Conservation (phyloP, 176 grass and related monocot genomes). For the Oryza meyeriana region DNA sequence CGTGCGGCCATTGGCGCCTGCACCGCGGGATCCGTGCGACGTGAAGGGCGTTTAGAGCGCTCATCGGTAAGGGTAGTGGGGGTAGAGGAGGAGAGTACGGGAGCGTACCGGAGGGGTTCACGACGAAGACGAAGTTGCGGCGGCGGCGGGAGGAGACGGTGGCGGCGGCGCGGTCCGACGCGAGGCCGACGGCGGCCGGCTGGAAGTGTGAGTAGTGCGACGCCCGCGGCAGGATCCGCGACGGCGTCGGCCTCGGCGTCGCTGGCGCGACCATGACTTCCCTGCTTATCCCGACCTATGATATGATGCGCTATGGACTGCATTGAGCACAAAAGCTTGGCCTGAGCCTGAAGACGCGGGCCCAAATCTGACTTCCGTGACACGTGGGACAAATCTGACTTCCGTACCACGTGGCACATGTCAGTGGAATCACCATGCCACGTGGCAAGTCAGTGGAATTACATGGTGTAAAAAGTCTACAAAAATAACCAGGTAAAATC, state of each 20-base stretch:
- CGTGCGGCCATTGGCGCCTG: slow-evolving; percentile 88
- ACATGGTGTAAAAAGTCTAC: too few species aligned
- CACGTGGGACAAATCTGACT: neutral
- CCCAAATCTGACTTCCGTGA: too few species aligned
- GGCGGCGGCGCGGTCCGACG: slow-evolving; percentile 24
- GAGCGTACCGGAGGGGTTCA: slow-evolving; percentile 76
- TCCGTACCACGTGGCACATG: neutral
- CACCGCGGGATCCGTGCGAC: neutral
- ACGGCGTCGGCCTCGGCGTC: slow-evolving; percentile 32
- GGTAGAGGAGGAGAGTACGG: neutral
- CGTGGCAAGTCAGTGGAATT: too few species aligned
- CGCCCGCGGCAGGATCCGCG: slow-evolving; percentile 28
- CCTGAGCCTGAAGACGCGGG: too few species aligned
- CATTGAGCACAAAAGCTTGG: too few species aligned
- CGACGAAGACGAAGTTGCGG: slow-evolving; percentile 77
- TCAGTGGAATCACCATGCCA: neutral
- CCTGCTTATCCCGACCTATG: slow-evolving; percentile 16
- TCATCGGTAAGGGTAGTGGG: neutral
- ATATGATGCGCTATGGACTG: too few species aligned
- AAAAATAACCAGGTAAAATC: too few species aligned
- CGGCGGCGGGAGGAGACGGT: slow-evolving; percentile 37
- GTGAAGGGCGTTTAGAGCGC: neutral
- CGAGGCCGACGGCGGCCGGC: slow-evolving; percentile 23
- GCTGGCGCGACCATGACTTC: slow-evolving; percentile 30
- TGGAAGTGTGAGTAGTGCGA: slow-evolving; percentile 39